These are phyloP conservation scores for Didymella arachidicola DNA, from an alignment of 2,329 filamentous ascomycete species.

Conservation along the genomic window DNA sequence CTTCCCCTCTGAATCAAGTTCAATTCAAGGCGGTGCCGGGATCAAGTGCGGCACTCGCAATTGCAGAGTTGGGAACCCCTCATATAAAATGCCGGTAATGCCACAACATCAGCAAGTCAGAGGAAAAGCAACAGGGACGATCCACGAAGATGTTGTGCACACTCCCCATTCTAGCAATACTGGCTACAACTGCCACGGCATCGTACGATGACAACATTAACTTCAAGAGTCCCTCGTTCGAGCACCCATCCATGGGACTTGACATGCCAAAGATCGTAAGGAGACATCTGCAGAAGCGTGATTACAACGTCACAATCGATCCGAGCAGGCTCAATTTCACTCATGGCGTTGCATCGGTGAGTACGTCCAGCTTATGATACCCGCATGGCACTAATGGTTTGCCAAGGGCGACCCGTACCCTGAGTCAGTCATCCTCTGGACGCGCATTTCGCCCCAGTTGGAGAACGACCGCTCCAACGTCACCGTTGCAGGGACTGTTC, in stretches of 20 bases:
- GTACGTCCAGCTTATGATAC: neutral
- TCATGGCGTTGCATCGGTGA: slow-evolving; percentile 56
- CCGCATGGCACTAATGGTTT: neutral
- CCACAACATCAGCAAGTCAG: neutral
- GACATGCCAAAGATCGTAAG: slow-evolving; percentile 66
- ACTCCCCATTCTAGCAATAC: slow-evolving; percentile 3
- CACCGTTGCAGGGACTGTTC: slow-evolving; percentile 65
- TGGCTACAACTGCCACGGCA: slow-evolving; percentile 9
- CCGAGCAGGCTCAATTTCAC: slow-evolving; percentile 41
- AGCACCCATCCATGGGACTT: slow-evolving; percentile 68
- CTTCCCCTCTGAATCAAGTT: slow-evolving; percentile 16
- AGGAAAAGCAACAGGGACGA: neutral
- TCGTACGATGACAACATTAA: slow-evolving; percentile 61
- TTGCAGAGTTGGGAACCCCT: neutral
- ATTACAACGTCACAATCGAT: slow-evolving; percentile 21
- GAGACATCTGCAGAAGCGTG: slow-evolving; percentile 43
- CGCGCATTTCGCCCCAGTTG: slow-evolving; percentile 46
- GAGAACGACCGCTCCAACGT: slow-evolving; percentile 54
- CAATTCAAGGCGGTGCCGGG: slow-evolving; percentile 3
- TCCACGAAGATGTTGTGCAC: slow-evolving; percentile 3
- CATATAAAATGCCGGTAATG: neutral
- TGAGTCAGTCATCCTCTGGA: slow-evolving; percentile 48
- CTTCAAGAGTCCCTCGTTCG: slow-evolving; percentile 69
- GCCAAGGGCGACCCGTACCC: slow-evolving; percentile 54
- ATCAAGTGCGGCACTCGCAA: neutral